Percentiles rank a stretch among this genome's conserved stretches.
phyloP scores from a whole-genome alignment of 2,329 filamentous ascomycete genomes.

The Ophiobolus disseminans region DNA sequence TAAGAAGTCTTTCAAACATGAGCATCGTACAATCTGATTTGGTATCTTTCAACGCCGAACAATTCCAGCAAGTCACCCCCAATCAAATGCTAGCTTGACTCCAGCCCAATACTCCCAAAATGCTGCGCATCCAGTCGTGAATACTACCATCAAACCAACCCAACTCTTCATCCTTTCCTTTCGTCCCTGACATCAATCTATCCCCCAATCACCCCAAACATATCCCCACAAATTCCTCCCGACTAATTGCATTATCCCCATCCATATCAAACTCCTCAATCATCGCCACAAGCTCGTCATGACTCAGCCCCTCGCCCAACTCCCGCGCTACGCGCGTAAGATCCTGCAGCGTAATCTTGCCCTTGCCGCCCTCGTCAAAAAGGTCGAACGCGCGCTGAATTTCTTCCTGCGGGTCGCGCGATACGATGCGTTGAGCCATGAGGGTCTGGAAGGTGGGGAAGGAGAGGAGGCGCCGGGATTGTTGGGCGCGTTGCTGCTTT shows the following conservation, averaged over 20 bases:
- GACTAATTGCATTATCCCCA: constrained; percentile 78
- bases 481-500: constrained; percentile 1
- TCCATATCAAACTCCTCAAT: constrained; percentile 98
- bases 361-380: constrained; percentile 92
- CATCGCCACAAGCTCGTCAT: constrained; percentile 93
- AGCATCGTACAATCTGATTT: background rate
- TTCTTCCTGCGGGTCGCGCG: constrained; percentile 87
- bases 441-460: constrained; percentile 76
- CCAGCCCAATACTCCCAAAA: constrained; percentile 1
- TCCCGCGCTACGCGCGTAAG: constrained; percentile 86
- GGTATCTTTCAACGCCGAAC: no score
- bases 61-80: no score
- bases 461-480: constrained; percentile 70
- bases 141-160: no score
- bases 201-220: constrained; percentile 56
- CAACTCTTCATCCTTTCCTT: no score
- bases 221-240: constrained; percentile 72
- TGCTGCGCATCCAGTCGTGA: constrained; percentile 16
- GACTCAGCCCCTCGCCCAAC: constrained; percentile 88
- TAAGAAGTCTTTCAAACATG: constrained; percentile 10
- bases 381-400: constrained; percentile 89
- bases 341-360: constrained; percentile 87
- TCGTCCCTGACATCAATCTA: background rate
- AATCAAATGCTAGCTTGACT: background rate
- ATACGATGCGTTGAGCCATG: constrained; percentile 77